A percentile compares a stretch with the other conserved stretches of the same genome.
Conservation (phyloP, 805 yeast genomes). For the Ogataea parapolymorpha region DNA sequence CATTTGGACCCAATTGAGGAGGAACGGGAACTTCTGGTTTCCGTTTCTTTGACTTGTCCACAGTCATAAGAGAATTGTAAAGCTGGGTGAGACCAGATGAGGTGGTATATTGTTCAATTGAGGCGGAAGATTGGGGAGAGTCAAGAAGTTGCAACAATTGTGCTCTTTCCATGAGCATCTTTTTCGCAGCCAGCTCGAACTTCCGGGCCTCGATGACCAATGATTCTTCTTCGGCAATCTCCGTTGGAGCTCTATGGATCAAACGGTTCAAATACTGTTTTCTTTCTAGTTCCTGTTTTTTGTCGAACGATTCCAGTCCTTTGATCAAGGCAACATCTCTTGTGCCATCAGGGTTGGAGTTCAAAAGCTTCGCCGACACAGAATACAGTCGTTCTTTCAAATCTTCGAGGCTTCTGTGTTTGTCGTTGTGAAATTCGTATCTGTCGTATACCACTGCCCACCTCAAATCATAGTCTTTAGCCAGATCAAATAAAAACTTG, state of each 20-base stretch:
- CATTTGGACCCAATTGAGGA: conserved; percentile 55
- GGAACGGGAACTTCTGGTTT: conserved; percentile 53
- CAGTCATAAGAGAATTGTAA: conserved; percentile 70
- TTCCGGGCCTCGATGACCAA: conserved; percentile 88
- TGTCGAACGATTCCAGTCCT: conserved; percentile 60
- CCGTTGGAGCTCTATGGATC: conserved; percentile 86
- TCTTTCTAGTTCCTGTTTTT: conserved; percentile 69
- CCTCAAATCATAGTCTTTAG: conserved; percentile 54
- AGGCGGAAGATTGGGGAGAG: conserved; percentile 77
- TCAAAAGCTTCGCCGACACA: conserved; percentile 56
- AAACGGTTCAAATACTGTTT: conserved; percentile 76
- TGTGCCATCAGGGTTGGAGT: conserved; percentile 33
- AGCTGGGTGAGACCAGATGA: conserved; percentile 89
- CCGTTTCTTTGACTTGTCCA: conserved; percentile 59
- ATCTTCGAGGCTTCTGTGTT: conserved; percentile 65
- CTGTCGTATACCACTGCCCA: conserved; percentile 70
- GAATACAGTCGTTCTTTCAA: conserved; percentile 77
- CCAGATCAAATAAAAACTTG: conserved; percentile 68
- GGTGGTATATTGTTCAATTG: conserved; percentile 71
- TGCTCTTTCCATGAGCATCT: conserved; percentile 79
- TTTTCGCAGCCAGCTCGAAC: conserved; percentile 88
- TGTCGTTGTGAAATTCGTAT: conserved; percentile 43
- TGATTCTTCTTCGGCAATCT: conserved; percentile 96
- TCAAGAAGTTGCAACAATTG: conserved; percentile 75
- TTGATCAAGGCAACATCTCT: conserved; percentile 51